A percentile compares a stretch with the other conserved stretches of the same genome.
Conservation (phyloP, 2,329 filamentous ascomycete species). For the Alternaria novae-zelandiae region DNA sequence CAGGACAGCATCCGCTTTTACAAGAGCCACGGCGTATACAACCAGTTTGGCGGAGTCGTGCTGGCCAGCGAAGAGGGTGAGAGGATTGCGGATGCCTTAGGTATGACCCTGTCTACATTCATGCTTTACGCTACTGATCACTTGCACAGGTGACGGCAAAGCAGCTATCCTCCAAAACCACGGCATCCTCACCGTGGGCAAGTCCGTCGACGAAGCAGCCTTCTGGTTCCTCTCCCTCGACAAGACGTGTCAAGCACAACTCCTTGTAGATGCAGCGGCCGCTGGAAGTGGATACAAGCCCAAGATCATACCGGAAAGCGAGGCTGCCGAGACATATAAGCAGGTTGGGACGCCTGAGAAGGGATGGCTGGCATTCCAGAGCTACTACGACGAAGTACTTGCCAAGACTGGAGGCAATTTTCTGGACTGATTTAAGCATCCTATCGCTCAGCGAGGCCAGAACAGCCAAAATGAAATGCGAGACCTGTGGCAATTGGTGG, state of each 20-base stretch:
- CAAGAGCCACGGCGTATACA: slow-evolving; percentile 50
- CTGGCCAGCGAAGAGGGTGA: slow-evolving; percentile 53
- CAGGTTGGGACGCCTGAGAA: slow-evolving; percentile 58
- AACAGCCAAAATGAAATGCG: not conserved
- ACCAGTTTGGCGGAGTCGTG: slow-evolving; percentile 51
- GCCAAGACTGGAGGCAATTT: slow-evolving; percentile 59
- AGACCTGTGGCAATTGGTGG: not conserved
- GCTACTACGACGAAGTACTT: slow-evolving; percentile 62
- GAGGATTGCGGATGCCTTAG: slow-evolving; percentile 50
- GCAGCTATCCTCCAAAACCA: slow-evolving; percentile 50
- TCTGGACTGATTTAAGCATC: slow-evolving; percentile 40
- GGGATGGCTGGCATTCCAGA: slow-evolving; percentile 61
- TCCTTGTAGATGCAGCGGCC: slow-evolving; percentile 52
- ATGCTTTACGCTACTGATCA: not conserved
- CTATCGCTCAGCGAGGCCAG: not conserved
- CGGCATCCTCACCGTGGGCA: slow-evolving; percentile 48
- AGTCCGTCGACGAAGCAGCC: slow-evolving; percentile 53
- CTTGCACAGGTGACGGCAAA: slow-evolving; percentile 35
- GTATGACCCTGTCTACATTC: slow-evolving; percentile 6
- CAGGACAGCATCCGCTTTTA: slow-evolving; percentile 56
- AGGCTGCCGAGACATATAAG: slow-evolving; percentile 49
- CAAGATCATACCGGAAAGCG: slow-evolving; percentile 50
- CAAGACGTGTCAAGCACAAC: slow-evolving; percentile 55
- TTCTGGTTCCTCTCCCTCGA: slow-evolving; percentile 56
- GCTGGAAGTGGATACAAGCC: slow-evolving; percentile 48